Percentiles rank a stretch among this genome's conserved stretches.
Evolutionary conservation across 2,329 filamentous ascomycete genomes (phyloP).

Genomic region (Lithohypha guttulata): DNA sequence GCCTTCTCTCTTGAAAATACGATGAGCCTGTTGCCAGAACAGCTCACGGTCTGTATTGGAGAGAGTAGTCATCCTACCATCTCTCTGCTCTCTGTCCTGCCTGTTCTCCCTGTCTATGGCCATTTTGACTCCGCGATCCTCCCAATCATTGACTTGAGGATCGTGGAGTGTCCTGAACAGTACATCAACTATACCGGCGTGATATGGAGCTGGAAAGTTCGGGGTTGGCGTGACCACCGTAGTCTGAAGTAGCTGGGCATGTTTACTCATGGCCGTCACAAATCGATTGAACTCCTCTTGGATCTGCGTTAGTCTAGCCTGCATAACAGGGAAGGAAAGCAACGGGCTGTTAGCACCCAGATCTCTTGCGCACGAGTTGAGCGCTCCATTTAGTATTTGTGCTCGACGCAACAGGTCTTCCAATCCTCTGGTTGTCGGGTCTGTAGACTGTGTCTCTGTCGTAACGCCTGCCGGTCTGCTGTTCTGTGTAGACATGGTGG

Average conservation of each 20-base stretch:
- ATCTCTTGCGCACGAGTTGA: not conserved
- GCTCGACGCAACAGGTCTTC: not conserved
- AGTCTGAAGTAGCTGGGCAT: conserved; percentile 56
- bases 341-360: not conserved
- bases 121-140: conserved; percentile 50
- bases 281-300: not conserved
- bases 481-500: too few species aligned
- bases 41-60: conserved; percentile 43
- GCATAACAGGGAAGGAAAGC: not conserved
- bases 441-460: too few species aligned
- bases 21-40: conserved; percentile 49
- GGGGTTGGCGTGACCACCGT: conserved; percentile 67
- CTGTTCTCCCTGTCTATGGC: conserved; percentile 23
- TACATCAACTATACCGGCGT: conserved; percentile 54
- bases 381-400: not conserved
- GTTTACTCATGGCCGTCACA: conserved; percentile 44
- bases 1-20: conserved; percentile 37
- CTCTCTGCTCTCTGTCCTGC: conserved; percentile 2
- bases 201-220: conserved; percentile 59
- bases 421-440: too few species aligned
- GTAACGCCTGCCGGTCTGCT: too few species aligned
- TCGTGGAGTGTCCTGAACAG: conserved; percentile 77
- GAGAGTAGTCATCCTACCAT: conserved; percentile 17
- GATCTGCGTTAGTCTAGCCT: not conserved
- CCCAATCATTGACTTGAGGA: conserved; percentile 62